Evolutionary conservation across 2,329 filamentous ascomycete species (phyloP).

Genomic region (Botryosphaeria dothidea): DNA sequence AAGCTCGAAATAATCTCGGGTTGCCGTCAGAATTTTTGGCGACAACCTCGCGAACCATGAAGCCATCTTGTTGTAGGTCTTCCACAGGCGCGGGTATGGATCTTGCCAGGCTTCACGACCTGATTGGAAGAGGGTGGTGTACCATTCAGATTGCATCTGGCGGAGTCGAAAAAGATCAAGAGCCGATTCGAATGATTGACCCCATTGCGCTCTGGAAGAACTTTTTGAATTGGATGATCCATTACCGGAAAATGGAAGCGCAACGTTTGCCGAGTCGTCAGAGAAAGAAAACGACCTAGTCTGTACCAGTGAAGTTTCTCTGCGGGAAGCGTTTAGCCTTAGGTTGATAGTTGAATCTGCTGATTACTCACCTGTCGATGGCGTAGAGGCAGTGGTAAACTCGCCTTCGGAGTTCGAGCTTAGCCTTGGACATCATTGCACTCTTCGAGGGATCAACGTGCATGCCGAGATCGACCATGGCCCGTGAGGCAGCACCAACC

Average conservation of each 20-base stretch:
- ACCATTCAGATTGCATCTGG: constrained; percentile 84
- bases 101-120: constrained; percentile 69
- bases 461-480: constrained; percentile 84
- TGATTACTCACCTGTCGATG: constrained; percentile 68
- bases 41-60: constrained; percentile 82
- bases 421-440: constrained; percentile 65
- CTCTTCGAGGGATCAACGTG: constrained; percentile 86
- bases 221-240: constrained; percentile 39
- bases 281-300: constrained; percentile 90
- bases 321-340: constrained; percentile 37
- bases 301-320: constrained; percentile 85
- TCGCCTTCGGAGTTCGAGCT: constrained; percentile 74
- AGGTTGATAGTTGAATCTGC: too few species aligned
- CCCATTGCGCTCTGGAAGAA: constrained; percentile 54
- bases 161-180: constrained; percentile 79
- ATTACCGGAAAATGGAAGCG: constrained; percentile 61
- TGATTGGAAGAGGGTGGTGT: constrained; percentile 83
- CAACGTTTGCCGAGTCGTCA: constrained; percentile 81
- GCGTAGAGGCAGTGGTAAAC: constrained; percentile 92
- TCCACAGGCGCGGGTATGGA: constrained; percentile 71
- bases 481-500: constrained; percentile 84
- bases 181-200: constrained; percentile 66
- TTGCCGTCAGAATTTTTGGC: constrained; percentile 60
- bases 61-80: constrained; percentile 72
- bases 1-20: constrained; percentile 78